Conservation (phyloP, 2,329 filamentous ascomycete genomes). For the Cercospora brassicicola region DNA sequence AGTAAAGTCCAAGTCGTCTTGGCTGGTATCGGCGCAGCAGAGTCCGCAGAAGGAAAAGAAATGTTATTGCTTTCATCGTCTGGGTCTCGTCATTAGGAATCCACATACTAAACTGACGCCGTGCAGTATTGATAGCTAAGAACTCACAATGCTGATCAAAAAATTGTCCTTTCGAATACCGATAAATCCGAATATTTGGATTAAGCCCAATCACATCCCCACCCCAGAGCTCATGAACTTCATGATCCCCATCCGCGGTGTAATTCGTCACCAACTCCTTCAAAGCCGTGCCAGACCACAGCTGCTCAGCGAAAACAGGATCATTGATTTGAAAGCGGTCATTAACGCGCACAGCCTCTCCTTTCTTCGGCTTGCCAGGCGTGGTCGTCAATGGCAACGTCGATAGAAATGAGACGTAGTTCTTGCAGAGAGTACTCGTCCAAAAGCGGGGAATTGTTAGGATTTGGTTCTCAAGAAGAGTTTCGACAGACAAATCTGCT, state of each 20-base stretch:
- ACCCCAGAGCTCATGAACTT: constrained; percentile 61
- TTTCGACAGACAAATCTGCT: constrained; percentile 61
- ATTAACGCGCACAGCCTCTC: constrained; percentile 81
- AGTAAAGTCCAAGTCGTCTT: constrained; percentile 90
- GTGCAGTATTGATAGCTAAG: neutral
- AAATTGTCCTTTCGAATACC: constrained; percentile 82
- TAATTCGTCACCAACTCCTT: constrained; percentile 56
- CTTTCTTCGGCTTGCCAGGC: constrained; percentile 73
- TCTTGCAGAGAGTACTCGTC: constrained; percentile 70
- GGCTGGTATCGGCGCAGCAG: constrained; percentile 50
- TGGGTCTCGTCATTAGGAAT: constrained; percentile 39
- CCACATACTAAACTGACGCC: too few species aligned
- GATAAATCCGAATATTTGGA: constrained; percentile 84
- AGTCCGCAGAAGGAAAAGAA: constrained; percentile 52
- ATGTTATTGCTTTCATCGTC: constrained; percentile 85
- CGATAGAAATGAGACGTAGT: constrained; percentile 71
- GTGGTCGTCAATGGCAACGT: constrained; percentile 73
- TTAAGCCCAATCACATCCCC: constrained; percentile 81
- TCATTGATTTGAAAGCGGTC: constrained; percentile 86
- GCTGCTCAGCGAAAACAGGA: constrained; percentile 65
- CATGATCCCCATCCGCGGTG: constrained; percentile 34
- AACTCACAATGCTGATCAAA: constrained; percentile 87
- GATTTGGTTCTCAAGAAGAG: constrained; percentile 65
- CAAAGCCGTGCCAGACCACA: constrained; percentile 78
- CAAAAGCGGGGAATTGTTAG: constrained; percentile 73